These are phyloP conservation scores for Neurospora sp. DNA, from an alignment of 495 filamentous ascomycete species.

Conservation along the genomic window DNA sequence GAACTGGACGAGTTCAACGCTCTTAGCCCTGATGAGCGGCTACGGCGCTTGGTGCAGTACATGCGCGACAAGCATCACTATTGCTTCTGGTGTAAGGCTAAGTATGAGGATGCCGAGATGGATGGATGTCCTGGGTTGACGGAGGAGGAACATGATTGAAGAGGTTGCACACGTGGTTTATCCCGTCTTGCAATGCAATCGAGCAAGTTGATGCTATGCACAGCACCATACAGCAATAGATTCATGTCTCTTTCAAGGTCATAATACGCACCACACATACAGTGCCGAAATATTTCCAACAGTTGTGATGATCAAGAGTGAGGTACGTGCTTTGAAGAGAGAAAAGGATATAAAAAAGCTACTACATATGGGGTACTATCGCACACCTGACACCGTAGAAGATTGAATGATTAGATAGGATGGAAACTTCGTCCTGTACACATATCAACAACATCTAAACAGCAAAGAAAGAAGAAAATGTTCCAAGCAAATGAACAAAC, in stretches of 20 bases:
- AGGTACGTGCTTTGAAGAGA: background rate
- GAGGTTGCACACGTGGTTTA: background rate
- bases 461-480: conserved; percentile 1
- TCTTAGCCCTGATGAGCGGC: conserved; percentile 50
- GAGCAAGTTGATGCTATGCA: background rate
- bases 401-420: background rate
- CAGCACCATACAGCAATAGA: background rate
- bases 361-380: background rate
- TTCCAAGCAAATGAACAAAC: background rate
- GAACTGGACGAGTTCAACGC: conserved; percentile 80
- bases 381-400: background rate
- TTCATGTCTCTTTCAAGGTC: background rate
- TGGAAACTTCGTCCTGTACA: background rate
- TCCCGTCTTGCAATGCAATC: background rate
- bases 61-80: conserved; percentile 65
- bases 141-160: conserved; percentile 85
- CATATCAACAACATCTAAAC: background rate
- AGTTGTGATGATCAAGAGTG: background rate
- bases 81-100: conserved; percentile 94
- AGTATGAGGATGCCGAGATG: conserved; percentile 60
- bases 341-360: background rate
- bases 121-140: conserved; percentile 83
- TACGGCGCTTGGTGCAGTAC: conserved; percentile 54
- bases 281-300: background rate
- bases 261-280: background rate